Conservation (phyloP, 2,329 filamentous ascomycete genomes). For the Epichloe gansuensis region DNA sequence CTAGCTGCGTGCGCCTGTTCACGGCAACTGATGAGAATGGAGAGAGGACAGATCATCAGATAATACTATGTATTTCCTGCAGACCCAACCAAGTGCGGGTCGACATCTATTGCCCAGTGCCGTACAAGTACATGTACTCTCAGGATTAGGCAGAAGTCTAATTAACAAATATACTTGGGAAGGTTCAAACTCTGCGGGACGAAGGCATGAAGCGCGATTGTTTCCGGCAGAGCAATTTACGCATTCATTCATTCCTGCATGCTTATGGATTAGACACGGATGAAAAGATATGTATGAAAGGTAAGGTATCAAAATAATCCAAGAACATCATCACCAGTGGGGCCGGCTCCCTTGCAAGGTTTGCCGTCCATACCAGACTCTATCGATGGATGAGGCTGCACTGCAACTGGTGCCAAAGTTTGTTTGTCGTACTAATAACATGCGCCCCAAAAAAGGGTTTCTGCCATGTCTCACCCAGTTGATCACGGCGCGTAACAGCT, state of each 20-base stretch:
- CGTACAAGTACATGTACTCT: neutral
- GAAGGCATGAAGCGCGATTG: too few relatives aligned
- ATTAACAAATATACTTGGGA: too few relatives aligned
- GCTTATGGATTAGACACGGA: neutral
- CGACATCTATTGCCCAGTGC: neutral
- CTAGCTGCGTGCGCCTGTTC: too few relatives aligned
- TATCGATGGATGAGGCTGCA: neutral
- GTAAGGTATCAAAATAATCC: too few relatives aligned
- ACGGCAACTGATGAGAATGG: too few relatives aligned
- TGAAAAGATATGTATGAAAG: too few relatives aligned
- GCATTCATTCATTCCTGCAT: too few relatives aligned
- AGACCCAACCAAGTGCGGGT: neutral
- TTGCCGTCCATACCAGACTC: conserved; percentile 5
- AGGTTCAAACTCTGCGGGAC: too few relatives aligned
- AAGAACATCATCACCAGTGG: neutral
- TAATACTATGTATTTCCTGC: neutral
- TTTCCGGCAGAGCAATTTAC: too few relatives aligned
- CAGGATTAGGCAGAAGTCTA: neutral
- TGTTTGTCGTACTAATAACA: neutral
- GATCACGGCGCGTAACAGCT: conserved; percentile 1
- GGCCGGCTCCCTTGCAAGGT: neutral
- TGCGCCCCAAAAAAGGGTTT: neutral
- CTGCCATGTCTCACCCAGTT: conserved; percentile 1
- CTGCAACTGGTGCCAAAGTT: neutral
- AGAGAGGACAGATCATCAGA: neutral